A percentile compares a stretch with the other conserved stretches of the same genome.
Conservation (phyloP, 176 grass and related monocot genomes). For the Carex cristatella region DNA sequence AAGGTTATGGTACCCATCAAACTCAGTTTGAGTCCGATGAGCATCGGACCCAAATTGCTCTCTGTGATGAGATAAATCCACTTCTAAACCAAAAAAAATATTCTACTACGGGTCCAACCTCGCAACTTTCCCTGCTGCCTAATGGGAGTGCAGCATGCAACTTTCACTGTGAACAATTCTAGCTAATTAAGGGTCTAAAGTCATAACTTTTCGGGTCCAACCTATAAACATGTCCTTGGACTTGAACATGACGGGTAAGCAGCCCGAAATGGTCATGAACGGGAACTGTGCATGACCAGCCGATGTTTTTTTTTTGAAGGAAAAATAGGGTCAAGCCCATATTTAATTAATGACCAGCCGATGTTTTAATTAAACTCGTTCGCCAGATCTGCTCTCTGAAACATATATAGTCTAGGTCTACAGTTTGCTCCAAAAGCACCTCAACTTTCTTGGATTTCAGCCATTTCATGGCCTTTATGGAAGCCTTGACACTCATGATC, state of each 20-base stretch:
- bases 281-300: constrained; percentile 36
- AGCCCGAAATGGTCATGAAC: neutral
- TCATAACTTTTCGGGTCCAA: constrained; percentile 4
- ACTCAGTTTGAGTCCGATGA: too few species aligned
- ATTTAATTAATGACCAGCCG: constrained; percentile 58
- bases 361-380: too few species aligned
- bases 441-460: constrained; percentile 73
- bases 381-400: constrained; percentile 29
- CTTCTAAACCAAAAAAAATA: neutral
- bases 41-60: too few species aligned
- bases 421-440: constrained; percentile 67
- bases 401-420: constrained; percentile 59
- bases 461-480: constrained; percentile 85
- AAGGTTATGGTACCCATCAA: too few species aligned
- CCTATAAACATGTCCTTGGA: constrained; percentile 19
- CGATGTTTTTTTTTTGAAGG: too few species aligned
- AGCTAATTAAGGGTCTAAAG: neutral
- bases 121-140: constrained; percentile 28
- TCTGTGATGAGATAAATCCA: neutral
- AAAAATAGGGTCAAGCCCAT: too few species aligned
- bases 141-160: neutral
- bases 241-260: constrained; percentile 21
- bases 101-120: constrained; percentile 52
- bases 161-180: neutral
- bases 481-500: neutral